Base-by-base conservation (phyloP, 1,139 yeast species). In the Kodamaea sp. region DNA sequence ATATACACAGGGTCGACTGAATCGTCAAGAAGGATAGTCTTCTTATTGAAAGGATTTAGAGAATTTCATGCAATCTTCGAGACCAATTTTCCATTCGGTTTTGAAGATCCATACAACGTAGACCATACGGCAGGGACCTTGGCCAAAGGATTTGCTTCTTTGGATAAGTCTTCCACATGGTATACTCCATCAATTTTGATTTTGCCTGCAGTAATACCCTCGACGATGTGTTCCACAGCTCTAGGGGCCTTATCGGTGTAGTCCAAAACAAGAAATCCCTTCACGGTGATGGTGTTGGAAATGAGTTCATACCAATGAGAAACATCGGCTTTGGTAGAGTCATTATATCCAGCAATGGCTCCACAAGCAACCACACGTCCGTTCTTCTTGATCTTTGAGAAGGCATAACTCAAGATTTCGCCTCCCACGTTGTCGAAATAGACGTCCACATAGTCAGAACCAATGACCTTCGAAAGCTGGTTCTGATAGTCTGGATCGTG, bases 261-360 rank as follows among this genome's bases (percentile, higher is more conserved):
- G 45, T 76, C 78, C 21, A 54, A 35, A 18, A 75, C 66, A 35
- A 76, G 53, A 43, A 76, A 67, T 12, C 84, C 84, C 39, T 58
- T 58, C 24, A 77, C 66, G 1, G 59, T 61, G 41, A 78, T 60
- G 48, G 80, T 61, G 51, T 70, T 75, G 28, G 63, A 57, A 37
- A 75, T 65, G 32, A 78, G 69, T 26, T 60, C 50, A 11, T 60
- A 48, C 69, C 77, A 76, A 39, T 54, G 58, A 22, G 56, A 53
- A 34, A 75, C 61, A 1, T 41, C 54, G 18, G 53, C 38, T 37
- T 66, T 63, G 4, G 53, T 44, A 5, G 43, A 39, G 42, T 72
- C 73, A 41, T 57, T 54, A 50, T 58, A 58, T 13, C 63, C 61
- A 11, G 63, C 36, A 34, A 58, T 55, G 28, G 63, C 54, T 30